Evolutionary conservation across 2,329 filamentous ascomycete species (phyloP), one percentile per base, ranked within the genome.

Genomic region (Fusarium globosum): DNA sequence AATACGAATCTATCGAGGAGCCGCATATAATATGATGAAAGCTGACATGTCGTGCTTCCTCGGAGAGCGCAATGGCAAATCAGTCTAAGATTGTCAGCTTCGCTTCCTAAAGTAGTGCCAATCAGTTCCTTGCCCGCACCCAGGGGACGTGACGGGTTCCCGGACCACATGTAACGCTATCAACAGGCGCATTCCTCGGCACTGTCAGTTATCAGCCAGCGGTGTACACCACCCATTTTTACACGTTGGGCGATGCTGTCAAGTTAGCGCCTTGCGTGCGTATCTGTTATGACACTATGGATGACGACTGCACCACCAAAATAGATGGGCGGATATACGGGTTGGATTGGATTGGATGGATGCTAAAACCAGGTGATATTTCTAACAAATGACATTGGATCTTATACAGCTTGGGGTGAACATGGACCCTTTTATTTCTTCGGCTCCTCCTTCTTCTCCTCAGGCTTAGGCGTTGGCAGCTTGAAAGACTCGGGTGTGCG

Each of bases 401-500:
- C 79, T 78, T 80, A 72, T 80, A 81, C 76, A 79, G 67, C 64
- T 79, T 78, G 65, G 72, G 68, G 61, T 58, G 36, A 28, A 41
- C 51, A 42, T 55, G 65, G 53, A 53, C 57, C 65, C 60, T 43
- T 80, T 85, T 94, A 96, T 88, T 98, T 97, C 92, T 98, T 97
- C 79, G 93, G 90, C 85, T 96, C 94, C 83, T 95, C 93, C 82
- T 93, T 92, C 87, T 94, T 94, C 80, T 94, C 92, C 85, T 99
- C 96, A 9, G 96, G 96, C 87, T 98, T 97, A 60, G 96, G 94
- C 55, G 93, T 97, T 35, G 97, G 96, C 72, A 99, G 88, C 86
- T 97, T 97, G 88, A 98, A 98, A 81, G 84, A 88, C 80, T 96
- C 94, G 35, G 96, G 96, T 79, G 89, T 97, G 81, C 90, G 89